A percentile compares a stretch with the other conserved stretches of the same genome.
These are phyloP conservation scores for Colletotrichum brevisporum DNA, from an alignment of 2,329 filamentous ascomycete species.

Conservation along the genomic window DNA sequence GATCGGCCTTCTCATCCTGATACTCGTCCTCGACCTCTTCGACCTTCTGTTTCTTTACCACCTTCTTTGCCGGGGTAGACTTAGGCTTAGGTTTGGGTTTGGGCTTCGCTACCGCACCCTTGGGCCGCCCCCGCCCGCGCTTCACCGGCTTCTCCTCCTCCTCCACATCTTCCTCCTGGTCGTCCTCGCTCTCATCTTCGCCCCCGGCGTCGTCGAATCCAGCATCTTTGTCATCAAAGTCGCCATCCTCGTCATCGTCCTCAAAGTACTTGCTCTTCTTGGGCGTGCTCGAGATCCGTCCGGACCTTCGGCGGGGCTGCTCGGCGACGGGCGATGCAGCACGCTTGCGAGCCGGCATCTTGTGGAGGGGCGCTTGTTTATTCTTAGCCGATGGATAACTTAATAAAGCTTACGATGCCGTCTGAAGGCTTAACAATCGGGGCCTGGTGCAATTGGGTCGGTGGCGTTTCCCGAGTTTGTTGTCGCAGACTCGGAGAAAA, in stretches of 20 bases:
- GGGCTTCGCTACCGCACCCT: constrained; percentile 3
- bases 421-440: neutral
- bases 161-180: constrained; percentile 13
- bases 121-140: constrained; percentile 37
- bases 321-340: constrained; percentile 48
- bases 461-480: neutral
- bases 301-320: constrained; percentile 60
- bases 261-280: constrained; percentile 69
- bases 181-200: constrained; percentile 38
- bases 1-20: constrained; percentile 39
- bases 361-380: neutral
- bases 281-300: constrained; percentile 60
- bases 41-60: constrained; percentile 44
- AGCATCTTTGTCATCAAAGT: constrained; percentile 1
- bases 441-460: neutral
- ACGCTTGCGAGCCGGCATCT: constrained; percentile 59
- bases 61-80: constrained; percentile 44
- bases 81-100: constrained; percentile 14
- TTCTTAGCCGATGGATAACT: too few relatives aligned
- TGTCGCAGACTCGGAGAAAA: neutral
- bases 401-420: too few relatives aligned
- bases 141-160: constrained; percentile 40
- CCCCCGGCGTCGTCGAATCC: constrained; percentile 26
- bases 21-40: constrained; percentile 35
- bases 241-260: constrained; percentile 46